Conservation (phyloP, 2,329 filamentous ascomycete species). For the Curvularia sp. region DNA sequence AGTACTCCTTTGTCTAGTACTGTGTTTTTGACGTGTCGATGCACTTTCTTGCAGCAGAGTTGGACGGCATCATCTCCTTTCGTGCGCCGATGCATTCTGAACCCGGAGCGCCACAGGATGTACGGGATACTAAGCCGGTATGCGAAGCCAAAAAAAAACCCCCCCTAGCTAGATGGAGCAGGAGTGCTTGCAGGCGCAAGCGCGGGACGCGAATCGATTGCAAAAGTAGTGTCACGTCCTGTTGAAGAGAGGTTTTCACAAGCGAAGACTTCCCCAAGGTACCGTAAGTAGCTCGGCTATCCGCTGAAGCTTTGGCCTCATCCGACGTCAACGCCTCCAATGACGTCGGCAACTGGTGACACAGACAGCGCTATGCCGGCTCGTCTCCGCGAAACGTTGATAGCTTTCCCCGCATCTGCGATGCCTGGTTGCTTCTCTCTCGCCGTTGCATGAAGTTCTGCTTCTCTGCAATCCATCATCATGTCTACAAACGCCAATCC, state of each 20-base stretch:
- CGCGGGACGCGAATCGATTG: neutral
- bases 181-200: neutral
- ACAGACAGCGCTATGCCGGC: slow-evolving; percentile 28
- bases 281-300: slow-evolving; percentile 29
- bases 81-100: neutral
- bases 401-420: slow-evolving; percentile 34
- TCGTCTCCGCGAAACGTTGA: slow-evolving; percentile 27
- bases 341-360: slow-evolving; percentile 31
- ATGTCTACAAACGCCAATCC: slow-evolving; percentile 18
- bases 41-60: neutral
- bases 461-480: slow-evolving; percentile 6
- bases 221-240: neutral
- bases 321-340: slow-evolving; percentile 21
- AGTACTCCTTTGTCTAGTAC: slow-evolving; percentile 28
- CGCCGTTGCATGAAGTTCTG: slow-evolving; percentile 3
- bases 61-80: neutral
- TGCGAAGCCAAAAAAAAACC: neutral
- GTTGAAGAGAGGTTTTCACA: slow-evolving; percentile 20
- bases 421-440: slow-evolving; percentile 5
- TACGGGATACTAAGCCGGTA: neutral
- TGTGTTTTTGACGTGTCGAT: neutral
- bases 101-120: neutral
- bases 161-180: neutral
- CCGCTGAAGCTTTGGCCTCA: slow-evolving; percentile 20
- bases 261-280: slow-evolving; percentile 19